These are phyloP conservation scores for Drechslerella coelobrocha DNA, from an alignment of 2,329 filamentous ascomycete species.

Conservation along the genomic window DNA sequence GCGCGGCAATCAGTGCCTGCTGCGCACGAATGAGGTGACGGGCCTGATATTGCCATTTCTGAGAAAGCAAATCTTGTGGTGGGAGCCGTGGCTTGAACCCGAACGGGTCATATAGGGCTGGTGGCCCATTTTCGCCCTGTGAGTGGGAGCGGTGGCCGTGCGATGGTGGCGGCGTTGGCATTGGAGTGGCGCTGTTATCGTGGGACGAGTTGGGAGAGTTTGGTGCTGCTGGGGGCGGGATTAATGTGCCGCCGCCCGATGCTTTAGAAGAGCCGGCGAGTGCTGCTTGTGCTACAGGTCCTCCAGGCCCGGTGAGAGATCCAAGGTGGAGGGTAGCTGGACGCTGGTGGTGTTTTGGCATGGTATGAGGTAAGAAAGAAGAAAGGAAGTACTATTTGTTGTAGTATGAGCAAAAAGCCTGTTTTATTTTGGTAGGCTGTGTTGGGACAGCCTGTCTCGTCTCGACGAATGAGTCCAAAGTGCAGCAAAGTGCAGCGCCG, in stretches of 20 bases:
- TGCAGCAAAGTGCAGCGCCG: slow-evolving; percentile 11
- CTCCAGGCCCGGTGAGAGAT: slow-evolving; percentile 23
- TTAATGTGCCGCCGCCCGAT: neutral
- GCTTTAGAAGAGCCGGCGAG: slow-evolving; percentile 33
- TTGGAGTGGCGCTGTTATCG: slow-evolving; percentile 48
- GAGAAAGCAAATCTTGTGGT: slow-evolving; percentile 45
- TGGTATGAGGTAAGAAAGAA: slow-evolving; percentile 32
- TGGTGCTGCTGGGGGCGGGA: slow-evolving; percentile 25
- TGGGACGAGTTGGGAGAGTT: slow-evolving; percentile 48
- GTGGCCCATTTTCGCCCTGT: slow-evolving; percentile 40
- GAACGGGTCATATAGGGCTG: slow-evolving; percentile 46
- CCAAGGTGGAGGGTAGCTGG: slow-evolving; percentile 38
- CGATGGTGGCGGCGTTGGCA: slow-evolving; percentile 47
- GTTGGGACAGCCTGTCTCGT: slow-evolving; percentile 35
- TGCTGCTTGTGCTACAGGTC: slow-evolving; percentile 5
- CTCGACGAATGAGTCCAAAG: slow-evolving; percentile 24
- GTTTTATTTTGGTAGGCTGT: slow-evolving; percentile 40
- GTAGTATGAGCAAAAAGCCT: slow-evolving; percentile 45
- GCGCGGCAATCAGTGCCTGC: slow-evolving; percentile 39
- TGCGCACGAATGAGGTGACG: slow-evolving; percentile 48
- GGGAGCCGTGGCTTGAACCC: slow-evolving; percentile 44
- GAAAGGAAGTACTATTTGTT: slow-evolving; percentile 21
- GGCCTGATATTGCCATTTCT: slow-evolving; percentile 48
- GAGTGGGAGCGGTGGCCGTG: slow-evolving; percentile 46
- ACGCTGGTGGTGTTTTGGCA: slow-evolving; percentile 22